Evolutionary conservation across 2,329 filamentous ascomycete genomes (phyloP).

Genomic region (Cercospora janseana): DNA sequence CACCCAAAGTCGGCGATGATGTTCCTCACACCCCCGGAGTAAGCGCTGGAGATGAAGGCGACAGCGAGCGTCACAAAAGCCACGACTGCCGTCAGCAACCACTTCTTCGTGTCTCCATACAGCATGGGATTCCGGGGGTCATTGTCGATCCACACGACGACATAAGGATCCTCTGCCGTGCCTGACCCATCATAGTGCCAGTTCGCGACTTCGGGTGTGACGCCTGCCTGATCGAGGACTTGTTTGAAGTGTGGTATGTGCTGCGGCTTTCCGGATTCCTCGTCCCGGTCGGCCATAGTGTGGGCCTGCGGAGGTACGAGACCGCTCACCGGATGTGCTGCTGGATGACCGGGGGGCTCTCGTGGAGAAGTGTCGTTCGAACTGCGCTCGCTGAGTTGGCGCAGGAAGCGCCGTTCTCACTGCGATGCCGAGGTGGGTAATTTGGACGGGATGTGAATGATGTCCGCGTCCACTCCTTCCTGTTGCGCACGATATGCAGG

Average conservation of each 20-base stretch:
- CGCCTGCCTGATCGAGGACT: conserved; percentile 36
- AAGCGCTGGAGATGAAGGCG: conserved; percentile 68
- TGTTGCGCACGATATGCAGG: no score
- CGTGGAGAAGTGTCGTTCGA: no score
- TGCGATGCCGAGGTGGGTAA: no score
- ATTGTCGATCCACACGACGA: conserved; percentile 64
- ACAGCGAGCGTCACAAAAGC: conserved; percentile 67
- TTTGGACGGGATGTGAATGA: no score
- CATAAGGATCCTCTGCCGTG: conserved; percentile 64
- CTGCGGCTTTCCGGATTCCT: conserved; percentile 32
- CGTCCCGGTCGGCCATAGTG: conserved; percentile 33
- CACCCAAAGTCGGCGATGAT: conserved; percentile 58
- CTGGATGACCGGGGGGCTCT: no score
- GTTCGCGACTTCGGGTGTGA: conserved; percentile 38
- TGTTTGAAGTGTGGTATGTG: conserved; percentile 34
- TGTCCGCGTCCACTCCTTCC: no score
- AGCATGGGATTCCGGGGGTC: conserved; percentile 67
- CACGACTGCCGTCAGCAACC: conserved; percentile 61
- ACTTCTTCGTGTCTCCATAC: conserved; percentile 59
- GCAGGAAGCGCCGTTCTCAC: no score
- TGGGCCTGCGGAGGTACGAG: background rate
- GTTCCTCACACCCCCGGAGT: conserved; percentile 56
- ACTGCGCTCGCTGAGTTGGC: no score
- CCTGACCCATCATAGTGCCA: conserved; percentile 47
- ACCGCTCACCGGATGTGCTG: no score